Conservation (phyloP, 2,329 filamentous ascomycete genomes). For the Capronia epimyces region DNA sequence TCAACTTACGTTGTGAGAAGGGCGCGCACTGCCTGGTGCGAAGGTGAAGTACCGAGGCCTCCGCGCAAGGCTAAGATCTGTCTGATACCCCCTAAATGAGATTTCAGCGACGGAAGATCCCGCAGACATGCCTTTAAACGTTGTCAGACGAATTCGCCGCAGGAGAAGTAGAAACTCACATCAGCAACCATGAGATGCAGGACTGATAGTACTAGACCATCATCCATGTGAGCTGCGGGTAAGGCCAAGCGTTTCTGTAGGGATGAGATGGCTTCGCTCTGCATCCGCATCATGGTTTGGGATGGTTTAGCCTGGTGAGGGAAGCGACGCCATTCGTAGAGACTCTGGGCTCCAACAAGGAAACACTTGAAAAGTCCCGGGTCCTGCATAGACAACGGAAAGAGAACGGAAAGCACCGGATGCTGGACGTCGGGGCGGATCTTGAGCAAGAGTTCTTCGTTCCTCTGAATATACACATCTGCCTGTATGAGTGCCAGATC, state of each 20-base stretch:
- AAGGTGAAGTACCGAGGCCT: conserved; percentile 11
- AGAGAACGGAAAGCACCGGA: conserved; percentile 18
- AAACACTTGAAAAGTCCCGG: conserved; percentile 18
- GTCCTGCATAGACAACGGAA: conserved; percentile 19
- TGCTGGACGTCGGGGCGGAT: conserved; percentile 17
- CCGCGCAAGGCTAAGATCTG: conserved; percentile 19
- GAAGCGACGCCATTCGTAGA: conserved; percentile 20
- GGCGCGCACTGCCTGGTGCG: conserved; percentile 14
- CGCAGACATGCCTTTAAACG: conserved; percentile 8
- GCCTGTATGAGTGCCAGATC: background rate
- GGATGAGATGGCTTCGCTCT: conserved; percentile 17
- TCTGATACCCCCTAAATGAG: conserved; percentile 14
- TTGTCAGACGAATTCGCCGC: background rate
- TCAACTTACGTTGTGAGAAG: conserved; percentile 15
- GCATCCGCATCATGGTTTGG: conserved; percentile 7
- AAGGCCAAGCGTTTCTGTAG: conserved; percentile 15
- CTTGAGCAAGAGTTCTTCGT: conserved; percentile 16
- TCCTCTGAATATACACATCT: background rate
- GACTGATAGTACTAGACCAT: conserved; percentile 18
- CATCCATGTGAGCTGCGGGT: conserved; percentile 15
- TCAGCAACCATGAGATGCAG: conserved; percentile 21
- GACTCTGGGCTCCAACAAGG: conserved; percentile 18
- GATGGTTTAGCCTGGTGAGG: conserved; percentile 12
- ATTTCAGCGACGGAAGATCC: conserved; percentile 15
- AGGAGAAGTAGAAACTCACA: conserved; percentile 6